Percentiles rank a stretch among this genome's conserved stretches.
phyloP scores from a whole-genome alignment of 75 land plant species.

The Ceratopteris richardii region DNA sequence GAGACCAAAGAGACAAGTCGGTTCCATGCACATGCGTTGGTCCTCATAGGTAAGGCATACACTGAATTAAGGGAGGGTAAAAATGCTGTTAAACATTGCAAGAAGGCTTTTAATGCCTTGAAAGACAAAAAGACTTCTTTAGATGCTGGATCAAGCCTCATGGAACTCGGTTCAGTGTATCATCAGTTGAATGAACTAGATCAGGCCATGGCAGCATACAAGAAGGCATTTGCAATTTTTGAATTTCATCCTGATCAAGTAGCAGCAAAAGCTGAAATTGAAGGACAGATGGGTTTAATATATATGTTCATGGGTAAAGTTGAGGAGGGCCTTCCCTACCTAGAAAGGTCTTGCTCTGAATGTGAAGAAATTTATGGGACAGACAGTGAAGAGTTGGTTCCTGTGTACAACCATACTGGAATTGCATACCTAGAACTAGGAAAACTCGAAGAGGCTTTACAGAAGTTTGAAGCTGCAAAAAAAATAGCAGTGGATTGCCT shows the following conservation, averaged over 20 bases:
- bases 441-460: conserved; percentile 9
- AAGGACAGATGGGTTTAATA: conserved; percentile 26
- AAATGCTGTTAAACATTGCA: conserved; percentile 3
- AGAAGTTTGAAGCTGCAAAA: conserved; percentile 17
- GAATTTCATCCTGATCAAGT: conserved; percentile 11
- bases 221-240: conserved; percentile 12
- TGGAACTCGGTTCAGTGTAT: conserved; percentile 16
- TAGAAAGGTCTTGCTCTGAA: conserved; percentile 9
- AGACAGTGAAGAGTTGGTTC: conserved; percentile 12
- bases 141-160: conserved; percentile 12
- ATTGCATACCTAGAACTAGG: conserved; percentile 18
- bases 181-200: conserved; percentile 10
- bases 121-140: conserved; percentile 5
- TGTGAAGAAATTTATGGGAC: conserved; percentile 12
- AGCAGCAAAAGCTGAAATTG: conserved; percentile 17
- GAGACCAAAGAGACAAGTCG: conserved; percentile 4
- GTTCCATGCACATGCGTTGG: conserved; percentile 7
- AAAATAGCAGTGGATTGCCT: conserved; percentile 2
- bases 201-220: conserved; percentile 11
- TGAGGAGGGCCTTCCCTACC: conserved; percentile 14
- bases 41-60: conserved; percentile 6
- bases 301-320: conserved; percentile 12
- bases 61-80: background rate
- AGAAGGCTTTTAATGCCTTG: conserved; percentile 5
- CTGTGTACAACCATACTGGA: conserved; percentile 18